Percentiles rank a stretch among this genome's conserved stretches.
phyloP scores from a whole-genome alignment of 192 early-diverging fungal species.

The Coemansia sp. region DNA sequence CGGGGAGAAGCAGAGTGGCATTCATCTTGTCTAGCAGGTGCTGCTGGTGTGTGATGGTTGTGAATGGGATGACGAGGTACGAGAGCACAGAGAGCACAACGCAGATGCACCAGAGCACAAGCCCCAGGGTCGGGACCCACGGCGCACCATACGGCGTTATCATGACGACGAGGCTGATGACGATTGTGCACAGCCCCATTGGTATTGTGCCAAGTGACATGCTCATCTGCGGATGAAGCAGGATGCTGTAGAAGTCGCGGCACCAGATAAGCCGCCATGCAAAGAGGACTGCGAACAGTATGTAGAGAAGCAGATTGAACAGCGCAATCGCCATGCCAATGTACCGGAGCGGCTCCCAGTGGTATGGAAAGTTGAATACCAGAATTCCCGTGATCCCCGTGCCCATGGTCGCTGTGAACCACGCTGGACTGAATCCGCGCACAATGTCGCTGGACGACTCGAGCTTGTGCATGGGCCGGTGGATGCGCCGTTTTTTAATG shows the following conservation, averaged over 20 bases:
- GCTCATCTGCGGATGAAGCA: constrained; percentile 56
- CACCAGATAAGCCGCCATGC: constrained; percentile 30
- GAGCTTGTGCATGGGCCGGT: constrained; percentile 47
- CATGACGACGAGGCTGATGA: constrained; percentile 33
- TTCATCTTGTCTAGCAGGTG: constrained; percentile 50
- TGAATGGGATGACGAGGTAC: constrained; percentile 45
- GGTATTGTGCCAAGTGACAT: constrained; percentile 57
- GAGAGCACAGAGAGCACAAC: constrained; percentile 38
- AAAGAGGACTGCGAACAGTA: constrained; percentile 32
- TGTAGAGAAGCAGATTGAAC: constrained; percentile 43
- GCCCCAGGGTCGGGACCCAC: constrained; percentile 48
- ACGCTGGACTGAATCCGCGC: constrained; percentile 59
- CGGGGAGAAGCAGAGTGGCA: constrained; percentile 54
- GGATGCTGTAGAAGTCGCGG: constrained; percentile 47
- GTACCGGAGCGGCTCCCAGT: constrained; percentile 33
- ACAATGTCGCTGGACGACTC: constrained; percentile 35
- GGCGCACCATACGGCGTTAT: constrained; percentile 12
- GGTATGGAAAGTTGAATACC: constrained; percentile 48
- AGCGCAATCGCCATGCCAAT: constrained; percentile 47
- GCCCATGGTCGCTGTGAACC: constrained; percentile 59
- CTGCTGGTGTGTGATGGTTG: constrained; percentile 44
- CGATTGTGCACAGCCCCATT: constrained; percentile 55
- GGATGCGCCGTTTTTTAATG: constrained; percentile 24
- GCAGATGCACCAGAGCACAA: constrained; percentile 52
- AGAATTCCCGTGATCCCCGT: constrained; percentile 50